phyloP scores from a whole-genome alignment of 2,329 filamentous ascomycete species.

The Talaromyces amestolkiae region DNA sequence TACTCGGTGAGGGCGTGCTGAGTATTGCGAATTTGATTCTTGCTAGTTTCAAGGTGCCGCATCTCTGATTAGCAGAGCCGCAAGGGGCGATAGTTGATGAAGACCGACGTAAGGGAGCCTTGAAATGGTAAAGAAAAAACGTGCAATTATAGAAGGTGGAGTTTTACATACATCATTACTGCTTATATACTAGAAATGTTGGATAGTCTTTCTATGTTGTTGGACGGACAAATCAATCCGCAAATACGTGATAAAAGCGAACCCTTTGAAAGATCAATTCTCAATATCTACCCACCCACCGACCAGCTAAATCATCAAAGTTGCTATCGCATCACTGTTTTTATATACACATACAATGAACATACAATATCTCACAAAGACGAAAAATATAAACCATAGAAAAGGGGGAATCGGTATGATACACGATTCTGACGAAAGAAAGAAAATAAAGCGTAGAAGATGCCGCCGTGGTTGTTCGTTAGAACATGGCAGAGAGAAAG shows the following conservation, averaged over 20 bases:
- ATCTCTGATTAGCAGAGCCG: slow-evolving; percentile 53
- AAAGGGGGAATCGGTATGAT: neutral
- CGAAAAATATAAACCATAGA: neutral
- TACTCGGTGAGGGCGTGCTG: slow-evolving; percentile 85
- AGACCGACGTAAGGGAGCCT: too few species aligned
- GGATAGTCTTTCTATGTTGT: neutral
- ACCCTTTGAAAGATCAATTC: neutral
- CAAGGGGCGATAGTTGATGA: too few species aligned
- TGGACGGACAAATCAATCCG: neutral
- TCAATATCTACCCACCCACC: neutral
- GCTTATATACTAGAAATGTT: neutral
- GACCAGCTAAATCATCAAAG: slow-evolving; percentile 8
- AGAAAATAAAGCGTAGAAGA: neutral
- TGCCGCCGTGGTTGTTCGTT: neutral
- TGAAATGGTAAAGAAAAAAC: too few species aligned
- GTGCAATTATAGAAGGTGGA: neutral
- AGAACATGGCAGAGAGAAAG: neutral
- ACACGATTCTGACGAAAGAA: neutral
- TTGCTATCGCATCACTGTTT: neutral
- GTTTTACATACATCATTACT: neutral
- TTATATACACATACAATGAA: slow-evolving; percentile 9
- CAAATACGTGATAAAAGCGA: neutral
- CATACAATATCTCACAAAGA: slow-evolving; percentile 4
- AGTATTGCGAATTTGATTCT: slow-evolving; percentile 87
- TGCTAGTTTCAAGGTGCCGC: slow-evolving; percentile 72